Conservation (phyloP, 352 stramenopile species). For the Pythium coloratum region DNA sequence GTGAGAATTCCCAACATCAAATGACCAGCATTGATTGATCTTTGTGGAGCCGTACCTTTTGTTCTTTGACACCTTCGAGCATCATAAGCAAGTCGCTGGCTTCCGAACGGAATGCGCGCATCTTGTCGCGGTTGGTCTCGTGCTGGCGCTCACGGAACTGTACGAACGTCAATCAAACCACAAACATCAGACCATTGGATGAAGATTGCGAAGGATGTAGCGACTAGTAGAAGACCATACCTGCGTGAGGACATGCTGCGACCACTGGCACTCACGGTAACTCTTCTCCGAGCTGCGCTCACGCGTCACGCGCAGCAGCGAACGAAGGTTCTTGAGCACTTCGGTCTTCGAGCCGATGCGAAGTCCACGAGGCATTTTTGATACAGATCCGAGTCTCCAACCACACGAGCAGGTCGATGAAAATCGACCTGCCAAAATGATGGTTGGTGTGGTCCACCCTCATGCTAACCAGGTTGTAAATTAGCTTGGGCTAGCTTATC, state of each 20-base stretch:
- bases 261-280: slow-evolving; percentile 61
- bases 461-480: not conserved
- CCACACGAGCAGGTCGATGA: not conserved
- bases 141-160: slow-evolving; percentile 74
- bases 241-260: slow-evolving; percentile 72
- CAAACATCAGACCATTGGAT: slow-evolving; percentile 15
- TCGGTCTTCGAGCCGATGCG: slow-evolving; percentile 83
- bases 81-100: slow-evolving; percentile 73
- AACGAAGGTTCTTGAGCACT: slow-evolving; percentile 75
- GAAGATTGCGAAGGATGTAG: not conserved
- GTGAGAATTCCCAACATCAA: not conserved
- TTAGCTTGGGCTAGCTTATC: not conserved
- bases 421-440: no score
- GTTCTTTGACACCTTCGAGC: slow-evolving; percentile 66
- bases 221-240: slow-evolving; percentile 29
- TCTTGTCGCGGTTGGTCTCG: slow-evolving; percentile 72
- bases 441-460: not conserved
- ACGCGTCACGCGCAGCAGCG: slow-evolving; percentile 66
- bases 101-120: slow-evolving; percentile 69
- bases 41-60: slow-evolving; percentile 50
- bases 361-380: slow-evolving; percentile 59
- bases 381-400: not conserved
- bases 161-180: not conserved
- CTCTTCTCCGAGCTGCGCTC: slow-evolving; percentile 50
- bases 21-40: not conserved